Percentiles rank a stretch among this genome's conserved stretches.
phyloP scores from a whole-genome alignment of 345 rosid species.

The Anastatica hierochuntica region DNA sequence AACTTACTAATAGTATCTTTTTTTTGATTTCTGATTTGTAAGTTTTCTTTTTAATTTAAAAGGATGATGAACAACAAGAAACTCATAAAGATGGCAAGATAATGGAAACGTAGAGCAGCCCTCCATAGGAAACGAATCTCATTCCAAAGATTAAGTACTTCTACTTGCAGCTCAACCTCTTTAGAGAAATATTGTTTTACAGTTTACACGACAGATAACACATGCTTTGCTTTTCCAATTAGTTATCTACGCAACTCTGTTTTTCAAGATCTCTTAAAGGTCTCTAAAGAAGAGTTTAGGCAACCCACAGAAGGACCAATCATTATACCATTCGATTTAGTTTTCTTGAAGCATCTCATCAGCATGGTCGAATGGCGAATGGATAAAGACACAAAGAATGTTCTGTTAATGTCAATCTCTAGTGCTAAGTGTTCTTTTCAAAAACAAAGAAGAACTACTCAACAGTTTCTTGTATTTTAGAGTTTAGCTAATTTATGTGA shows the following conservation, averaged over 20 bases:
- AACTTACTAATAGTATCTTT: neutral
- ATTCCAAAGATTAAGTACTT: neutral
- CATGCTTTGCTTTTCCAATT: neutral
- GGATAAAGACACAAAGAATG: neutral
- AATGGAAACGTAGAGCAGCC: conserved; percentile 13
- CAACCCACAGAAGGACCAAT: conserved; percentile 24
- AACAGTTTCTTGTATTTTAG: neutral
- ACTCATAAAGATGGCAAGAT: conserved; percentile 5
- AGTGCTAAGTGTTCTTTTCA: neutral
- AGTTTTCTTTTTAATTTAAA: too few species aligned
- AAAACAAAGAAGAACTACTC: neutral
- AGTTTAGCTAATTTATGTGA: too few species aligned
- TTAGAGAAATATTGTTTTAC: conserved; percentile 21
- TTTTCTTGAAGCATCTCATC: conserved; percentile 21
- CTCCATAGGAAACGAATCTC: conserved; percentile 1
- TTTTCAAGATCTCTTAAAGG: conserved; percentile 22
- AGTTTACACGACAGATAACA: conserved; percentile 19
- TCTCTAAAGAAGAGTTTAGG: conserved; percentile 33
- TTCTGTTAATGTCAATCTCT: neutral
- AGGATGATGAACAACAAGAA: conserved; percentile 5
- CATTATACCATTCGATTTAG: conserved; percentile 21
- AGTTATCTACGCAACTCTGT: conserved; percentile 15
- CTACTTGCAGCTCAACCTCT: neutral
- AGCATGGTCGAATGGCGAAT: neutral
- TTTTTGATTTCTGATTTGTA: too few species aligned